Evolutionary conservation across 257 asterid genomes (phyloP), one percentile per base, ranked within the genome.

Genomic region (Hygrophila difformis): DNA sequence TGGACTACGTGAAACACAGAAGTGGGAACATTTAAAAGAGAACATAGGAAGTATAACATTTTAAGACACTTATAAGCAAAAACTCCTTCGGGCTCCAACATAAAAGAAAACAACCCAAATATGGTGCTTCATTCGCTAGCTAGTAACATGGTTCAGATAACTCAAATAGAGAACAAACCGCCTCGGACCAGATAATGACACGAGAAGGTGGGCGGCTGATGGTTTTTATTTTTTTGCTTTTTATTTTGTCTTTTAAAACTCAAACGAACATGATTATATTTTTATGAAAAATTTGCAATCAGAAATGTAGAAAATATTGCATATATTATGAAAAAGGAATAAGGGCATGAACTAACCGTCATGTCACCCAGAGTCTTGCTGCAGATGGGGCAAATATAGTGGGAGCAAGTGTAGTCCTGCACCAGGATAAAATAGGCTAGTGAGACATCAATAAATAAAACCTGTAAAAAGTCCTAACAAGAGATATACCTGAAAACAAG

Each of bases 291-390:
- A 43, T 24, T 48, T 53, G 29, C 46, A 37, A 33, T 31, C 37
- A 43, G 49, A 35, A 34, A 24, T 10, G 24, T 19, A 53, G 8
- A n/a, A 35, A 24, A 37, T 42, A 20, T 14, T 15, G 9, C 26
- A 14, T 28, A 8, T 11, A n/a, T 29, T 34, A 16, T 16, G 33
- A 15, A 18, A 45, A 12, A 13, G 19, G 18, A 51, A 20, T 8
- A 48, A 46, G 44, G 51, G 44, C 12, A 53, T 40, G 14, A 48
- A 60, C 85, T 58, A 46, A 82, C 96, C 94, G 74, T 82, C 93
- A 82, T 76, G 67, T 87, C 94, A 29, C 96, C 96, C 13, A 87
- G 81, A 19, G 94, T 79, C 77, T 87, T 87, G 87, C 96, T 73
- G 60, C 96, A 87, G 31, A 87, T 73, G 28, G 96, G 96, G 67